phyloP scores from a whole-genome alignment of 768 basidiomycete species.

The Suillus placidus region DNA sequence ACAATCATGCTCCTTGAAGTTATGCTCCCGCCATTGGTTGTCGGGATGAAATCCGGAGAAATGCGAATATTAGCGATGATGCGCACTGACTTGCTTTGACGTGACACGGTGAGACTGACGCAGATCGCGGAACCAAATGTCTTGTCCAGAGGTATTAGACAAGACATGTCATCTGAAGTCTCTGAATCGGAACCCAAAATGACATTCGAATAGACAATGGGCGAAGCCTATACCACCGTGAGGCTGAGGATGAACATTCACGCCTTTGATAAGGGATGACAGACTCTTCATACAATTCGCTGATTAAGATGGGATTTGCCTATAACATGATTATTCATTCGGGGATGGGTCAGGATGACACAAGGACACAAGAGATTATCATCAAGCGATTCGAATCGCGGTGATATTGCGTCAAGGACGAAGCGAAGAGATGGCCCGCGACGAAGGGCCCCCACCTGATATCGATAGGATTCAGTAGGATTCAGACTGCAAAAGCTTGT shows the following conservation, averaged over 20 bases:
- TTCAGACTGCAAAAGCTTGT: not conserved
- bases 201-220: not conserved
- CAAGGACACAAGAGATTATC: not conserved
- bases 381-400: not conserved
- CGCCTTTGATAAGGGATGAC: not conserved
- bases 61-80: not conserved
- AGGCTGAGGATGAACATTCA: not conserved
- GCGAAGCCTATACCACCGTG: not conserved
- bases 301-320: not conserved
- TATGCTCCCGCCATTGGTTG: not conserved
- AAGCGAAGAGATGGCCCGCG: not conserved
- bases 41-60: slow-evolving; percentile 3
- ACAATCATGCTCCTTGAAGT: not conserved
- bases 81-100: not conserved
- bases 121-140: not conserved
- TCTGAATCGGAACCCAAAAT: not conserved
- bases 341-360: too few species aligned
- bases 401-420: not conserved
- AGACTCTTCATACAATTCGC: not conserved
- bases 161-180: not conserved
- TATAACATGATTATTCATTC: not conserved
- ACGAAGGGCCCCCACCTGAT: not conserved
- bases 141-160: not conserved
- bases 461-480: not conserved
- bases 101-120: not conserved